phyloP scores from a whole-genome alignment of 1,139 yeast species.

The Pneumocystis oryctolagi region DNA sequence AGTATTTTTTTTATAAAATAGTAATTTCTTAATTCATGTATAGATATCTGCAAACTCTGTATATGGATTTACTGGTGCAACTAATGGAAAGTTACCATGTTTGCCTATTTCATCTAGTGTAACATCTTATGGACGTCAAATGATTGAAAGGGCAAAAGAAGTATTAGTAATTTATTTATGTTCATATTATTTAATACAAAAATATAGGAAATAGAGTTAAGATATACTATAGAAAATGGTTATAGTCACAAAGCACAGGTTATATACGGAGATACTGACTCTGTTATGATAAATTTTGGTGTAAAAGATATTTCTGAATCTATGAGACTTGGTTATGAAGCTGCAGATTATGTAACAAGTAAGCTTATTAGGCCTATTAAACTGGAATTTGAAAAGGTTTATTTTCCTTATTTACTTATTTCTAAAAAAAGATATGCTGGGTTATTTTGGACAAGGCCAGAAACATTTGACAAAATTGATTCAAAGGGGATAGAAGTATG shows the following conservation, averaged over 20 bases:
- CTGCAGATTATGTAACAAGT: conserved; percentile 74
- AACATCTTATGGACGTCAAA: conserved; percentile 89
- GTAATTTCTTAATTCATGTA: neutral
- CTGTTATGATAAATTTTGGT: conserved; percentile 98
- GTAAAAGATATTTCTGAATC: conserved; percentile 64
- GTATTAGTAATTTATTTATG: neutral
- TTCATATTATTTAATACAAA: neutral
- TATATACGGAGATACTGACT: conserved; percentile 97
- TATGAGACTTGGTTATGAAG: conserved; percentile 86
- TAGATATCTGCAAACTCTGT: conserved; percentile 84
- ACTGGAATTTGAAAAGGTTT: conserved; percentile 90
- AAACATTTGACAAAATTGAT: conserved; percentile 89
- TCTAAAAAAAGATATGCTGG: conserved; percentile 97
- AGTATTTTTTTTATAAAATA: conserved; percentile 19
- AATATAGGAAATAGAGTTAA: conserved; percentile 51
- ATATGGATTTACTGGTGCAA: conserved; percentile 98
- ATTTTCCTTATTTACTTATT: conserved; percentile 82
- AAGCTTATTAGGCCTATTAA: conserved; percentile 75
- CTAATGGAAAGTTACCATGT: conserved; percentile 92
- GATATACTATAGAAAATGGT: conserved; percentile 68
- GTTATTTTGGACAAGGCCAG: conserved; percentile 81
- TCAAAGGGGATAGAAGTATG: conserved; percentile 77
- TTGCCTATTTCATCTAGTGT: conserved; percentile 89
- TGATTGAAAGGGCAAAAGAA: conserved; percentile 84
- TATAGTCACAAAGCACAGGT: conserved; percentile 72